Conservation (phyloP, 208 protist genomes). For the Phytomonas serpens region DNA sequence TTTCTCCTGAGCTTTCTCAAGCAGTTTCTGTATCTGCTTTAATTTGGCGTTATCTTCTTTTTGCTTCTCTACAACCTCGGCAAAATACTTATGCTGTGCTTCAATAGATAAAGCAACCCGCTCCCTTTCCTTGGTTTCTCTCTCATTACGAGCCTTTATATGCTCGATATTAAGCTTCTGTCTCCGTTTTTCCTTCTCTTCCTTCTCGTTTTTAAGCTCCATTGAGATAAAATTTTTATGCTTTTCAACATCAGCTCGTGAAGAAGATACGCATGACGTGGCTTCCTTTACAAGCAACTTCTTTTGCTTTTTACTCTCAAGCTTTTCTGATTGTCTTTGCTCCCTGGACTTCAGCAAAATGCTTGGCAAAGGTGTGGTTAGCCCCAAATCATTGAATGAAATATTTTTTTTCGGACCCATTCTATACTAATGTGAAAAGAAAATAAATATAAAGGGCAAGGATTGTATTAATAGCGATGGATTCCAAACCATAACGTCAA, state of each 20-base stretch:
- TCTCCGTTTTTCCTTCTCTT: slow-evolving; percentile 57
- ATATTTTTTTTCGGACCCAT: slow-evolving; percentile 49
- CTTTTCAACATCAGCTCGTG: slow-evolving; percentile 39
- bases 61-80: slow-evolving; percentile 26
- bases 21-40: slow-evolving; percentile 16
- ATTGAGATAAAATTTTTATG: slow-evolving; percentile 53
- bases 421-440: slow-evolving; percentile 12
- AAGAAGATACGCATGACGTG: slow-evolving; percentile 36
- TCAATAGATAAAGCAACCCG: slow-evolving; percentile 20
- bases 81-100: slow-evolving; percentile 40
- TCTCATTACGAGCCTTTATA: slow-evolving; percentile 33
- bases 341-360: slow-evolving; percentile 48
- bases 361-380: slow-evolving; percentile 58
- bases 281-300: slow-evolving; percentile 51
- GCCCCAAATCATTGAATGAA: slow-evolving; percentile 74
- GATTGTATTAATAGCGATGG: background rate
- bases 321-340: slow-evolving; percentile 43
- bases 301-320: slow-evolving; percentile 65
- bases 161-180: slow-evolving; percentile 49
- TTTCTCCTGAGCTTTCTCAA: slow-evolving; percentile 30
- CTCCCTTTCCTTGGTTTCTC: slow-evolving; percentile 33
- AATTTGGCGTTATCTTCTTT: slow-evolving; percentile 18
- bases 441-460: slow-evolving; percentile 4
- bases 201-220: slow-evolving; percentile 30
- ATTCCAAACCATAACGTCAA: background rate